Base-by-base conservation (phyloP, 1,284 basidiomycete species). In the Trametes hirsuta region DNA sequence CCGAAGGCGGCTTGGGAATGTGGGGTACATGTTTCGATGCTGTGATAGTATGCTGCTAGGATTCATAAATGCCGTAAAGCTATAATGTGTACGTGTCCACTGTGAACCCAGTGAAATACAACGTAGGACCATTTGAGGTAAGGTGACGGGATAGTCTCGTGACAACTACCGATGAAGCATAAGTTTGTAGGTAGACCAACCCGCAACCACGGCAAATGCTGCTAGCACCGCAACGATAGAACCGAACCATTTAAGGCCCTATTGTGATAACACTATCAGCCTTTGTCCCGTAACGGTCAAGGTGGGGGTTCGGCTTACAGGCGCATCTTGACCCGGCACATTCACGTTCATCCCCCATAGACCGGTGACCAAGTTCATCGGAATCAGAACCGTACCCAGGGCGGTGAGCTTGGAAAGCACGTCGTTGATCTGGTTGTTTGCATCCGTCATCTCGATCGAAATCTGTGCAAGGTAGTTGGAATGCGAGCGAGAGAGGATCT, bases 361-460 rank as follows among this genome's bases (percentile, higher is more conserved):
- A 78, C 89, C 95, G 12, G 95, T 97, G 47, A 97, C 86, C 73
- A 98, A 77, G 75, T 97, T 97, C 95, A 97, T 97, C 15, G 95
- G 94, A 69, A 99, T 91, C 64, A 99, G 88, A 4, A 99, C 89
- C 0, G 97, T 98, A 86, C 97, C 97, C 41, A 99, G 84, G 8
- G 97, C 97, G 0, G 97, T 99, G 62, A 99, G 82, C 80, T 98
- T 98, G n/a, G 93, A 95, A 5, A 99, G 85, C 3, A 99, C 97
- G 74, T 99, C 96, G 77, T 99, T 99, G 79, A 98, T 99, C 79
- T 98, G 96, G 76, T 99, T 99, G 79, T 99, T 99, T 54, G 97
- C 97, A 72, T 99, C 97, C 35, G 97, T 98, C 95, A 97, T 98
- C 79, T 98, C 96, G 76, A 98, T 97, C 42, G 93, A 96, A 69